Percentiles rank a stretch among this genome's conserved stretches.
These are phyloP conservation scores for Xylaria sp. DNA, from an alignment of 2,329 filamentous ascomycete species.

Conservation along the genomic window DNA sequence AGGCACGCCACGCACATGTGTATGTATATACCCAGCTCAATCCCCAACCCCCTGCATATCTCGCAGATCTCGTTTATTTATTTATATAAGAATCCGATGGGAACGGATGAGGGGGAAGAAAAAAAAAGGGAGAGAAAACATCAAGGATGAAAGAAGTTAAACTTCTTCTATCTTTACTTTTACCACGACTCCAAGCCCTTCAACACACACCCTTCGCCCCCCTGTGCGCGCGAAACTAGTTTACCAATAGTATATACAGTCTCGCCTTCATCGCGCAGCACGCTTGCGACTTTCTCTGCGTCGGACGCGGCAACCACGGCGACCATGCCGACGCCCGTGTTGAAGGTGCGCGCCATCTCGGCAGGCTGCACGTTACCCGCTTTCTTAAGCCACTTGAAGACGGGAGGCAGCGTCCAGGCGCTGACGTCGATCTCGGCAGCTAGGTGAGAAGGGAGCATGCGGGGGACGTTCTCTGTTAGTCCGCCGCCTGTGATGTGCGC, in stretches of 20 bases:
- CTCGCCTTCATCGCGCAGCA: slow-evolving; percentile 77
- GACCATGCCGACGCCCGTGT: slow-evolving; percentile 95
- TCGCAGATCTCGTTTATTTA: neutral
- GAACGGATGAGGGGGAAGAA: neutral
- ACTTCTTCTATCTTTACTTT: neutral
- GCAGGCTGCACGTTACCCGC: slow-evolving; percentile 74
- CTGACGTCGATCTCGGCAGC: slow-evolving; percentile 83
- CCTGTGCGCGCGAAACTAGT: slow-evolving; percentile 67
- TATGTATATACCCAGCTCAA: neutral
- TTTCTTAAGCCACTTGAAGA: slow-evolving; percentile 88
- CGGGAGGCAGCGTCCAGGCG: slow-evolving; percentile 78
- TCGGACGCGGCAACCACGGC: slow-evolving; percentile 77
- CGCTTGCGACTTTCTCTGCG: slow-evolving; percentile 68
- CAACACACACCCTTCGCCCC: slow-evolving; percentile 70
- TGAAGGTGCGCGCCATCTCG: slow-evolving; percentile 95
- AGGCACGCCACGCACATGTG: neutral
- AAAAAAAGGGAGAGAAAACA: neutral
- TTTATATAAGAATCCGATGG: neutral
- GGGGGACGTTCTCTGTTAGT: slow-evolving; percentile 90
- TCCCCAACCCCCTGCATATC: too few species aligned
- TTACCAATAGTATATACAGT: slow-evolving; percentile 80
- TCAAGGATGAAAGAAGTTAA: too few species aligned
- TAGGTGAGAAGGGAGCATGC: slow-evolving; percentile 85
- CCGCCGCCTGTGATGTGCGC: slow-evolving; percentile 98
- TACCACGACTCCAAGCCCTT: slow-evolving; percentile 64